These are phyloP conservation scores for Chamaecrista fasciculata DNA, from an alignment of 306 rosid species.

Conservation along the genomic window DNA sequence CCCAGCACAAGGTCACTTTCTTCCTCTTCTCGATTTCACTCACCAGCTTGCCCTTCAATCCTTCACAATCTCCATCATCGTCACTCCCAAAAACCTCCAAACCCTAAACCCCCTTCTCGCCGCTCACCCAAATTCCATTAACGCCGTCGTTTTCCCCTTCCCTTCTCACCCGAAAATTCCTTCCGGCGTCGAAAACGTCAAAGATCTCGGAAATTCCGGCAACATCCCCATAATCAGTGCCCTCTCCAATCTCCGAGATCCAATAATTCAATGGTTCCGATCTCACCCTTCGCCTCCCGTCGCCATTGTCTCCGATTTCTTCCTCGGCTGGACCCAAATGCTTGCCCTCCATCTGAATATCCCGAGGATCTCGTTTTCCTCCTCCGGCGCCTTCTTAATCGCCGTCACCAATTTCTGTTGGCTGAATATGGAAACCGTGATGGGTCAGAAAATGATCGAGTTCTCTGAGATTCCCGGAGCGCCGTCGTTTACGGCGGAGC, in stretches of 20 bases:
- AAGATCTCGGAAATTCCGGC: slow-evolving; percentile 38
- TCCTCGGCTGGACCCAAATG: background rate
- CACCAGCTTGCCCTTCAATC: slow-evolving; percentile 39
- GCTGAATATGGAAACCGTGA: background rate
- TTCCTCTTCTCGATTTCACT: slow-evolving; percentile 43
- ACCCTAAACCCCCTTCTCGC: slow-evolving; percentile 39
- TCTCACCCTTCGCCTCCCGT: slow-evolving; percentile 21
- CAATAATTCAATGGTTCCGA: slow-evolving; percentile 8
- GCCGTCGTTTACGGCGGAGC: slow-evolving; percentile 39
- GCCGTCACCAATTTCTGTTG: slow-evolving; percentile 25
- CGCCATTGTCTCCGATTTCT: slow-evolving; percentile 17
- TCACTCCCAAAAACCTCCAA: slow-evolving; percentile 53
- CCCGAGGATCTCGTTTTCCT: slow-evolving; percentile 10
- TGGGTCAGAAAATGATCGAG: slow-evolving; percentile 2
- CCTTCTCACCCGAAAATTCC: slow-evolving; percentile 48
- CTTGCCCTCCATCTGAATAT: slow-evolving; percentile 5
- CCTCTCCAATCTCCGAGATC: background rate
- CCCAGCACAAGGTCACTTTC: slow-evolving; percentile 57
- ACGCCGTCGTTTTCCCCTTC: slow-evolving; percentile 42
- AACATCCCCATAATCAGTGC: slow-evolving; percentile 19
- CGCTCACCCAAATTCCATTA: slow-evolving; percentile 33
- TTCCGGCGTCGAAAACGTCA: slow-evolving; percentile 42
- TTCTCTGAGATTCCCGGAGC: slow-evolving; percentile 38
- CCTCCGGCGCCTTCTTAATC: slow-evolving; percentile 18
- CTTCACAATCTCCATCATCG: slow-evolving; percentile 37